These are phyloP conservation scores for Wickerhamiella sergipiensis DNA, from an alignment of 805 yeast genomes.

Conservation along the genomic window DNA sequence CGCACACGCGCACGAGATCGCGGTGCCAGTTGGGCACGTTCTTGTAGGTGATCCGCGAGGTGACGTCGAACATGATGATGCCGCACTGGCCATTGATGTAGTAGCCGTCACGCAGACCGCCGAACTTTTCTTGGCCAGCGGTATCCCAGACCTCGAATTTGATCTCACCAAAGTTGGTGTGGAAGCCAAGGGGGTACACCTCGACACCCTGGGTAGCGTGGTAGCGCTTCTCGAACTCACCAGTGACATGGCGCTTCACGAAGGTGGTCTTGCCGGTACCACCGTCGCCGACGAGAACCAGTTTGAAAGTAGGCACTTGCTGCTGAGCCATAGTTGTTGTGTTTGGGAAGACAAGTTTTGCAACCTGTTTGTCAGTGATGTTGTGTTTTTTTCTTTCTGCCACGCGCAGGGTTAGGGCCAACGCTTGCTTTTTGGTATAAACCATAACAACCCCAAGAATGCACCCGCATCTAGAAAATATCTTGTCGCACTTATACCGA, in stretches of 20 bases:
- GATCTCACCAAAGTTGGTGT: conserved; percentile 97
- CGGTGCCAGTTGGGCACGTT: conserved; percentile 99
- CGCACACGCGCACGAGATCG: conserved; percentile 98
- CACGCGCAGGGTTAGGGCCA: background rate
- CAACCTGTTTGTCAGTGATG: background rate
- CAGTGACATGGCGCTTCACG: conserved; percentile 96
- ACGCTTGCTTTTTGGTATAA: too few relatives aligned
- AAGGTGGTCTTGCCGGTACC: conserved; percentile 99
- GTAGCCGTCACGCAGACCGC: conserved; percentile 99
- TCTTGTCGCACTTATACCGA: too few relatives aligned
- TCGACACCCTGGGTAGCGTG: conserved; percentile 99
- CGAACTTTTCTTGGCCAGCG: conserved; percentile 99
- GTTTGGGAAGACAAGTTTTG: conserved; percentile 1
- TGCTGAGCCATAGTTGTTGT: conserved; percentile 22
- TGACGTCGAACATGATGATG: conserved; percentile 98
- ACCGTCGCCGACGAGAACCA: conserved; percentile 99
- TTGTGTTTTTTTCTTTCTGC: background rate
- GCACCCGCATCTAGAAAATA: background rate
- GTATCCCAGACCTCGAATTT: conserved; percentile 99
- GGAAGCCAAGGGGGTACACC: conserved; percentile 96
- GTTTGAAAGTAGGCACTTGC: conserved; percentile 86
- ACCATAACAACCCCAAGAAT: background rate
- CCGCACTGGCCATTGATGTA: conserved; percentile 99
- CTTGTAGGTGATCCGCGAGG: conserved; percentile 98
- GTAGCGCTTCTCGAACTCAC: conserved; percentile 98